These are phyloP conservation scores for Solanum bulbocastanum DNA, from an alignment of 257 asterid genomes.

Conservation along the genomic window DNA sequence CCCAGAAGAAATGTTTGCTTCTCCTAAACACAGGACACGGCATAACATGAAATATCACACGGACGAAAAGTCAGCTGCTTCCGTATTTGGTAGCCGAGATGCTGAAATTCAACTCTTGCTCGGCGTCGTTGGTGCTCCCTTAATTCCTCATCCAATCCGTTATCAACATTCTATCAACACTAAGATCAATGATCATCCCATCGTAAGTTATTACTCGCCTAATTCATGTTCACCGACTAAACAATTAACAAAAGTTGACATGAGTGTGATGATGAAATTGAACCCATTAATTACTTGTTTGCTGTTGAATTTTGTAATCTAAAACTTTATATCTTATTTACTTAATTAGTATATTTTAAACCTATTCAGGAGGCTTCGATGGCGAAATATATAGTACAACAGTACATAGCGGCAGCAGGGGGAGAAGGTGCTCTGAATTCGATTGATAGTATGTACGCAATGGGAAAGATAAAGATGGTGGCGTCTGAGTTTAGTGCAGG, in stretches of 20 bases:
- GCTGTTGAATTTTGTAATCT: no score
- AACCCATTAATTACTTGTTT: no score
- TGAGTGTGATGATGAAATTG: no score
- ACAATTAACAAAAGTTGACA: no score
- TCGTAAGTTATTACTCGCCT: neutral
- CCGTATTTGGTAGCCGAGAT: neutral
- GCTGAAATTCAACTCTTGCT: neutral
- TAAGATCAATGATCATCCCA: neutral
- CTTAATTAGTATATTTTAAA: neutral
- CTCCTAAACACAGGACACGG: neutral
- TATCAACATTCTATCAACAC: neutral
- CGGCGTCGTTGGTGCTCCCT: neutral
- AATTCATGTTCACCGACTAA: no score
- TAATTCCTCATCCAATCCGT: neutral
- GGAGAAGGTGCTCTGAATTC: constrained; percentile 22
- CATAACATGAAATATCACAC: neutral
- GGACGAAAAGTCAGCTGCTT: neutral
- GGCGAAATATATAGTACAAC: neutral
- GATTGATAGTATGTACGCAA: neutral
- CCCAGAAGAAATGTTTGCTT: neutral
- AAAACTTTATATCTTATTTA: no score
- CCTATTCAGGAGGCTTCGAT: neutral
- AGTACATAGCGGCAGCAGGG: constrained; percentile 25
- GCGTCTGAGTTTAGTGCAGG: constrained; percentile 7
- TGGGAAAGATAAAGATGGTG: constrained; percentile 24